Percentiles rank a stretch among this genome's conserved stretches.
Evolutionary conservation across 2,329 filamentous ascomycete genomes (phyloP).

Genomic region (Beauveria sp.): DNA sequence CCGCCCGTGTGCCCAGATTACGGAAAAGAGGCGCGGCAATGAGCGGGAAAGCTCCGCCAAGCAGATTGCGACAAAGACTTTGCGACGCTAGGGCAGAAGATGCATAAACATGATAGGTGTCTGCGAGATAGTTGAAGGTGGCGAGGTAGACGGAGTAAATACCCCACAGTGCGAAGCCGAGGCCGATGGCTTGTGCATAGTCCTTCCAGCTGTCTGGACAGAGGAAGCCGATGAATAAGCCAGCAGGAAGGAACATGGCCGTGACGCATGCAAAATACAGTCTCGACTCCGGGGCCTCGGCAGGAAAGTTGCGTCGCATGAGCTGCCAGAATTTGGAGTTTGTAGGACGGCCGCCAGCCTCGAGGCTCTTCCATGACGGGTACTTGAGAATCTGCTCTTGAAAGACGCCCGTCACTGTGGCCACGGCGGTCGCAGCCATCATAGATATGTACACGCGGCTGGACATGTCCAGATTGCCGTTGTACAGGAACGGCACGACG

Average conservation of each 20-base stretch:
- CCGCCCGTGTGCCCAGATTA: constrained; percentile 61
- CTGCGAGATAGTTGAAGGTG: constrained; percentile 88
- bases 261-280: constrained; percentile 79
- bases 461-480: constrained; percentile 53
- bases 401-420: constrained; percentile 60
- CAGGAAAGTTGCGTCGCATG: constrained; percentile 37
- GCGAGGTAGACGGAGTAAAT: constrained; percentile 83
- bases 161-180: constrained; percentile 71
- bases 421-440: constrained; percentile 56
- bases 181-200: constrained; percentile 40
- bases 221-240: constrained; percentile 51
- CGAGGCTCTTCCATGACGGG: constrained; percentile 24
- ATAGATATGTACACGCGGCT: constrained; percentile 70
- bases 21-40: constrained; percentile 67
- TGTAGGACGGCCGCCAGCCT: constrained; percentile 16
- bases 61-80: constrained; percentile 75
- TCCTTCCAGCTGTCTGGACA: constrained; percentile 17
- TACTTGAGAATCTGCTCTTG: constrained; percentile 60
- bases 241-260: constrained; percentile 65
- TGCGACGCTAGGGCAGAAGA: constrained; percentile 82
- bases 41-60: constrained; percentile 75
- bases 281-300: constrained; percentile 62
- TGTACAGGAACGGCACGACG: constrained; percentile 72
- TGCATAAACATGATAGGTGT: constrained; percentile 78
- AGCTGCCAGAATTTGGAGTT: constrained; percentile 35